A percentile compares a stretch with the other conserved stretches of the same genome.
phyloP scores from a whole-genome alignment of 768 basidiomycete genomes.

The Auriscalpium orientale region DNA sequence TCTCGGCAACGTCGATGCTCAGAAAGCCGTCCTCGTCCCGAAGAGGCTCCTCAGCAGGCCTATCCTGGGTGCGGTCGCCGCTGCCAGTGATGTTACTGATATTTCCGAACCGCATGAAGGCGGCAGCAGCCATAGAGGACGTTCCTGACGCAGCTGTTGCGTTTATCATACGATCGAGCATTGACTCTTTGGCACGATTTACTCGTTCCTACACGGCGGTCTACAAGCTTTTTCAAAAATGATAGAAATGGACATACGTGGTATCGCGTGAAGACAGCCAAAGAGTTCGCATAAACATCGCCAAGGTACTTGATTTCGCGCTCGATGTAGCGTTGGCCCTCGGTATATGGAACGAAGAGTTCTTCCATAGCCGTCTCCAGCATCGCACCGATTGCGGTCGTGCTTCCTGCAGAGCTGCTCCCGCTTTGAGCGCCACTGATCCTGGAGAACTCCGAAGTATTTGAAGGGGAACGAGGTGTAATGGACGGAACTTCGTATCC shows the following conservation, averaged over 20 bases:
- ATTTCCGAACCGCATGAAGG: slow-evolving; percentile 86
- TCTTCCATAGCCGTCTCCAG: slow-evolving; percentile 96
- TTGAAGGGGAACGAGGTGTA: slow-evolving; percentile 56
- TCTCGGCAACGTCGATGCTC: slow-evolving; percentile 71
- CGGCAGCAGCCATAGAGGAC: slow-evolving; percentile 77
- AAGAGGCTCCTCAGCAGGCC: slow-evolving; percentile 56
- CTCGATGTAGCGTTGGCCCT: slow-evolving; percentile 88
- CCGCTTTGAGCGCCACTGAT: slow-evolving; percentile 35
- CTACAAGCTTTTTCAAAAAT: not conserved
- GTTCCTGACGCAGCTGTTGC: slow-evolving; percentile 54
- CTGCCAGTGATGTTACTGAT: slow-evolving; percentile 30
- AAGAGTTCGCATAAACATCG: slow-evolving; percentile 66
- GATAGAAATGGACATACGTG: slow-evolving; percentile 52
- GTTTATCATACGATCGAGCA: slow-evolving; percentile 90
- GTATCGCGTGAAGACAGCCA: slow-evolving; percentile 75
- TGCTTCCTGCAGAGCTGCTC: slow-evolving; percentile 31
- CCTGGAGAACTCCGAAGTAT: slow-evolving; percentile 50
- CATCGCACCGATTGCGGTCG: slow-evolving; percentile 61
- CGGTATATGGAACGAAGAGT: slow-evolving; percentile 88
- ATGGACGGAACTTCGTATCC: slow-evolving; percentile 75
- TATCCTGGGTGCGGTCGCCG: slow-evolving; percentile 41
- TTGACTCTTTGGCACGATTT: slow-evolving; percentile 61
- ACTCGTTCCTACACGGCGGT: slow-evolving; percentile 38
- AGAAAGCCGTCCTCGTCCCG: slow-evolving; percentile 80
- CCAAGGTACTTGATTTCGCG: slow-evolving; percentile 80